Conservation (phyloP, 2,329 filamentous ascomycete species). For the Fusarium musae region DNA sequence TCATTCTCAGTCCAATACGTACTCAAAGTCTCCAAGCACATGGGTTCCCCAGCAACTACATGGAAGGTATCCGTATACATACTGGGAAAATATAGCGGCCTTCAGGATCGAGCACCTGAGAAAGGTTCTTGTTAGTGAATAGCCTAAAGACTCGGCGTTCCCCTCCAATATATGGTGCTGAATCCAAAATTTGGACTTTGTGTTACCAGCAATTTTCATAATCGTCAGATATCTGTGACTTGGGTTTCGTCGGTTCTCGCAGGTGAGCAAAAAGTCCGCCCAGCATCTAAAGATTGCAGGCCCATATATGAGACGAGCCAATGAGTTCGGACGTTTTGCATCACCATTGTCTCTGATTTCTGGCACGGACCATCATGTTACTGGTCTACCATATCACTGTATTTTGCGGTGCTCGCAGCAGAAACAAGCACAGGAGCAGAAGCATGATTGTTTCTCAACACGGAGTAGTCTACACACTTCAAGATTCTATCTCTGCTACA, state of each 20-base stretch:
- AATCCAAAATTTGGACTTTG: neutral
- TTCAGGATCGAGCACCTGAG: neutral
- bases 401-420: constrained; percentile 13
- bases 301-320: constrained; percentile 33
- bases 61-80: neutral
- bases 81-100: neutral
- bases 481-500: neutral
- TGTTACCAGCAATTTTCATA: neutral
- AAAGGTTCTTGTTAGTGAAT: neutral
- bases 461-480: neutral
- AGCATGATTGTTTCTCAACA: neutral
- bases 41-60: constrained; percentile 9
- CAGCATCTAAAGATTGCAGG: constrained; percentile 9
- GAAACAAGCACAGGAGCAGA: neutral
- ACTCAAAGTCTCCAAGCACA: constrained; percentile 13
- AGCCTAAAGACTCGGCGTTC: neutral
- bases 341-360: constrained; percentile 38
- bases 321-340: constrained; percentile 29
- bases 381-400: constrained; percentile 26
- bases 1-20: constrained; percentile 15
- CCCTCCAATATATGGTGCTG: neutral
- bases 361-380: constrained; percentile 34
- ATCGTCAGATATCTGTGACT: neutral
- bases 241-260: neutral
- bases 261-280: constrained; percentile 29